Evolutionary conservation across 495 filamentous ascomycete genomes (phyloP).

Genomic region (Penicillium coffeae): DNA sequence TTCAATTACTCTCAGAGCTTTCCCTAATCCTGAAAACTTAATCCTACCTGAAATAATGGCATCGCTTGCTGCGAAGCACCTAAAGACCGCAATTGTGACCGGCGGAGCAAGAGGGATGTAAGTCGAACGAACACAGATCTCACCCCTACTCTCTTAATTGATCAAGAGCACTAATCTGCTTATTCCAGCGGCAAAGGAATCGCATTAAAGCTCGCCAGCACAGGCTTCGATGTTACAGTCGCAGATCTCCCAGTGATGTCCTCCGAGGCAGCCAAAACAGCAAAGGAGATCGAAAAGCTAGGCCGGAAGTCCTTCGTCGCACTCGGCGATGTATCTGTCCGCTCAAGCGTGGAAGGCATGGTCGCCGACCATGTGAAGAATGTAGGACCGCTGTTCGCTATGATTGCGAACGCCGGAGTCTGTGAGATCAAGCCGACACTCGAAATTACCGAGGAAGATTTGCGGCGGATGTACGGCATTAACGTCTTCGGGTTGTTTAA

Average conservation of each 20-base stretch:
- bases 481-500: neutral
- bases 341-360: neutral
- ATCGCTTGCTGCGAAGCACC: neutral
- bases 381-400: neutral
- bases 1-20: too few species aligned
- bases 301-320: neutral
- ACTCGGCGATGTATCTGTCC: neutral
- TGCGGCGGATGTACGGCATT: neutral
- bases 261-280: neutral
- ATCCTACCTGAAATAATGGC: neutral
- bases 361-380: neutral
- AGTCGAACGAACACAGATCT: neutral
- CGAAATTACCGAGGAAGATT: neutral
- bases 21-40: too few species aligned
- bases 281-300: neutral
- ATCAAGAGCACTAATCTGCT: too few species aligned
- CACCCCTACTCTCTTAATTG: too few species aligned
- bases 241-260: neutral
- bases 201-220: neutral
- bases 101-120: neutral
- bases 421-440: neutral
- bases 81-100: neutral
- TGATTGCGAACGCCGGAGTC: neutral
- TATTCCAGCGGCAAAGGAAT: neutral
- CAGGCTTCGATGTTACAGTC: neutral